These are phyloP conservation scores for Polyporus arcularius DNA, from an alignment of 768 basidiomycete genomes.

Conservation along the genomic window DNA sequence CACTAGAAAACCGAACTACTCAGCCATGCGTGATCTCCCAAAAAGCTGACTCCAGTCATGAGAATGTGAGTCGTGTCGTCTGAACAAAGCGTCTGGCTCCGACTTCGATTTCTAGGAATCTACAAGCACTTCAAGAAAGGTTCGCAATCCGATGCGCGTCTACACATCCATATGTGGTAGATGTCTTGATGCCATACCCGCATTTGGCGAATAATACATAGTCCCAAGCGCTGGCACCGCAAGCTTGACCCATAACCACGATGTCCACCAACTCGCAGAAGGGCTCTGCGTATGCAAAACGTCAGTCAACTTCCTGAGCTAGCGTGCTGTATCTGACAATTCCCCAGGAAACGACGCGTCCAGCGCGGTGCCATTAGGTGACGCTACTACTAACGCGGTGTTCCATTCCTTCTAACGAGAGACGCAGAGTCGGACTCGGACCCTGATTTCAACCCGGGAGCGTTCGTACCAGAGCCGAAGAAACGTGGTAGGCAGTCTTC, in stretches of 20 bases:
- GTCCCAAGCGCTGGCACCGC: not conserved
- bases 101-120: no score
- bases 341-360: constrained; percentile 21
- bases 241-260: constrained; percentile 3
- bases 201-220: no score
- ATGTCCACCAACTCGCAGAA: constrained; percentile 6
- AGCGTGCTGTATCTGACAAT: not conserved
- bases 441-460: constrained; percentile 50
- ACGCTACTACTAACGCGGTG: not conserved
- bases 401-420: not conserved
- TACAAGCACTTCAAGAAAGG: no score
- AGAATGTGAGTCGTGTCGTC: no score
- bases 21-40: no score
- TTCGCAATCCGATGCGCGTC: no score
- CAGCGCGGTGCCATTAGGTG: constrained; percentile 40
- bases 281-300: constrained; percentile 6
- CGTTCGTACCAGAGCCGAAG: constrained; percentile 33
- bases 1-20: no score
- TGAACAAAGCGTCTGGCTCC: no score
- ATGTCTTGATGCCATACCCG: no score
- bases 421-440: constrained; percentile 39
- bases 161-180: no score
- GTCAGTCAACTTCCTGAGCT: not conserved
- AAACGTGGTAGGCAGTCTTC: constrained; percentile 28
- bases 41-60: no score